Evolutionary conservation across 2,329 filamentous ascomycete genomes (phyloP).

Genomic region (Sclerotinia glacialis): DNA sequence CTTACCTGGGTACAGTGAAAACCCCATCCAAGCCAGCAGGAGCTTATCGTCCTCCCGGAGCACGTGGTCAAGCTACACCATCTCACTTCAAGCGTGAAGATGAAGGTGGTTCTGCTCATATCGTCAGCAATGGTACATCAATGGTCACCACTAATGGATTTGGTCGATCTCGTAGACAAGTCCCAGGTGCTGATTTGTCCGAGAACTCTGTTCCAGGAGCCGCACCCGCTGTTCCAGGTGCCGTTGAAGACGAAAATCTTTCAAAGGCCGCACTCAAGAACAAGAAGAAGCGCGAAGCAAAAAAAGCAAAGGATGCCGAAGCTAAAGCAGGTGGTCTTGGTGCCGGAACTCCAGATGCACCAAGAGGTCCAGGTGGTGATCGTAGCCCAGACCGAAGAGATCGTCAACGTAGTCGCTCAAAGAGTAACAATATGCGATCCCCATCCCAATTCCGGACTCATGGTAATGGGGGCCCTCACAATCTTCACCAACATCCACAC

Average conservation of each 20-base stretch:
- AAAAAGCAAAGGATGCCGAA: slow-evolving; percentile 81
- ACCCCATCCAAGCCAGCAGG: slow-evolving; percentile 96
- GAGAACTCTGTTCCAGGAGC: slow-evolving; percentile 66
- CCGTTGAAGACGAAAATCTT: slow-evolving; percentile 62
- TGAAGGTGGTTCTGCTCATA: slow-evolving; percentile 85
- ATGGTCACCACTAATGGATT: slow-evolving; percentile 71
- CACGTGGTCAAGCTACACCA: slow-evolving; percentile 82
- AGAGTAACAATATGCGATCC: slow-evolving; percentile 44
- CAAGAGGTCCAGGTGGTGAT: slow-evolving; percentile 33
- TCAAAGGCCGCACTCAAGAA: slow-evolving; percentile 90
- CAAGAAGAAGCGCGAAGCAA: slow-evolving; percentile 96
- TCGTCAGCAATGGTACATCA: slow-evolving; percentile 74
- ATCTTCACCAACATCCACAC: slow-evolving; percentile 31
- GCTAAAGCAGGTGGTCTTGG: slow-evolving; percentile 51
- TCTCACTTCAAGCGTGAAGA: slow-evolving; percentile 97
- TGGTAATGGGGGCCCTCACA: slow-evolving; percentile 48
- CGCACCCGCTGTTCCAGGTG: slow-evolving; percentile 58
- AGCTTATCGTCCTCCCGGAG: slow-evolving; percentile 91
- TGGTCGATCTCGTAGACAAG: slow-evolving; percentile 66
- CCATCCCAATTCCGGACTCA: slow-evolving; percentile 45
- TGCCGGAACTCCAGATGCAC: slow-evolving; percentile 31
- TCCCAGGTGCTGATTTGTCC: slow-evolving; percentile 81
- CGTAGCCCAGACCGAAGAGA: slow-evolving; percentile 48
- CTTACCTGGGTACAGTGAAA: slow-evolving; percentile 83
- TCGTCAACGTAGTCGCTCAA: slow-evolving; percentile 53